Percentiles rank a stretch among this genome's conserved stretches.
phyloP scores from a whole-genome alignment of 1,284 basidiomycete genomes.

The Marasmius fiardii region DNA sequence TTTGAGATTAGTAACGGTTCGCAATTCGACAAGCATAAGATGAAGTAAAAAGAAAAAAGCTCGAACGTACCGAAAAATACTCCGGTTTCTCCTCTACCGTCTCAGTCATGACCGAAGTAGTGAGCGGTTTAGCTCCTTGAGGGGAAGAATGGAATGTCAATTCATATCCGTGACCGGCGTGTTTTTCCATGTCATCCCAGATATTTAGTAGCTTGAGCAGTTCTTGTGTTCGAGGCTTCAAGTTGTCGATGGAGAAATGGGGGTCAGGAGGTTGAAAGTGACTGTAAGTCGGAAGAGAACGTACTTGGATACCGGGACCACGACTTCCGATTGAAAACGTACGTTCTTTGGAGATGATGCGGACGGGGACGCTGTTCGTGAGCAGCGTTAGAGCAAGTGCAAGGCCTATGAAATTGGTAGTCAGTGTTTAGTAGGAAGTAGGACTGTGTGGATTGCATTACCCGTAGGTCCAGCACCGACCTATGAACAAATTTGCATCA shows the following conservation, averaged over 20 bases:
- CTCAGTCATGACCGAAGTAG: not conserved
- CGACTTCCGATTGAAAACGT: not conserved
- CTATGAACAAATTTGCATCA: not conserved
- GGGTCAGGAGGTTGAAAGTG: not conserved
- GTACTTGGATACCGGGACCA: conserved; percentile 10
- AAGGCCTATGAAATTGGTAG: conserved; percentile 2
- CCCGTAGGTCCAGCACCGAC: conserved; percentile 11
- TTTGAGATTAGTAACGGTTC: not conserved
- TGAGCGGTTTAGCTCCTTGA: not conserved
- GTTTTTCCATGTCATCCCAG: conserved; percentile 6
- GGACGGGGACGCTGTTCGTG: conserved; percentile 8
- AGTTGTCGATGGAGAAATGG: not conserved
- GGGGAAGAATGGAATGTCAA: not conserved
- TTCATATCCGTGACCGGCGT: no score
- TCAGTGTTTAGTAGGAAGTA: not conserved
- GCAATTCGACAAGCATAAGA: not conserved
- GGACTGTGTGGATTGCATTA: not conserved
- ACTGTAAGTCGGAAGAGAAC: not conserved
- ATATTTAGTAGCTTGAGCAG: conserved; percentile 10
- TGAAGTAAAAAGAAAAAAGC: not conserved
- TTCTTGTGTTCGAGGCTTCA: conserved; percentile 13
- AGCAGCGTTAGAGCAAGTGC: conserved; percentile 9
- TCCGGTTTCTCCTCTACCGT: not conserved
- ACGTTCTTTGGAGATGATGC: conserved; percentile 8
- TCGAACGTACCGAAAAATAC: conserved; percentile 11